These are phyloP conservation scores for Plasmodium reichenowi DNA, from an alignment of 169 alveolate species.

Conservation along the genomic window DNA sequence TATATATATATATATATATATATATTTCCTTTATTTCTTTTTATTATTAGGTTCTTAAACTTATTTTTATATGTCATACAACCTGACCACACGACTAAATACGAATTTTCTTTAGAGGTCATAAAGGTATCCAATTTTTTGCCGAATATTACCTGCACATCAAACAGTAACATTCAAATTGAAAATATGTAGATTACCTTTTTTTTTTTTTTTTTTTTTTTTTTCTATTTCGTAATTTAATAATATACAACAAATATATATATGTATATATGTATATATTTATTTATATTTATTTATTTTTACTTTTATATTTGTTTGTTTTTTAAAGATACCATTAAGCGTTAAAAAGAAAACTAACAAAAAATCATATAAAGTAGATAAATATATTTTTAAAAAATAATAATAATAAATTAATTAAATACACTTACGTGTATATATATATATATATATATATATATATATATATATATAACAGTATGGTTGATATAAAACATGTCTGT, in stretches of 20 bases:
- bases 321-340: too few relatives aligned
- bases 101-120: constrained; percentile 39
- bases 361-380: too few relatives aligned
- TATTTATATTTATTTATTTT: neutral
- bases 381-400: too few relatives aligned
- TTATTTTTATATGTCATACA: constrained; percentile 46
- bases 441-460: too few relatives aligned
- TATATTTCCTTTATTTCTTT: neutral
- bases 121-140: constrained; percentile 39
- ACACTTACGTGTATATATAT: too few relatives aligned
- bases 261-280: neutral
- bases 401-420: too few relatives aligned
- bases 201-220: neutral
- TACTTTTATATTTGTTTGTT: too few relatives aligned
- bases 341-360: too few relatives aligned
- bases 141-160: constrained; percentile 24
- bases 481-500: too few relatives aligned
- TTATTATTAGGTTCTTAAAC: constrained; percentile 12
- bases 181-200: neutral
- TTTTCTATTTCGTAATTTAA: neutral
- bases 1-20: neutral
- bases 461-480: too few relatives aligned
- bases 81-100: constrained; percentile 29
- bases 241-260: neutral
- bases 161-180: neutral